Evolutionary conservation across 2,329 filamentous ascomycete species (phyloP), one percentile per base, ranked within the genome.

Genomic region (Trichoderma sp.): DNA sequence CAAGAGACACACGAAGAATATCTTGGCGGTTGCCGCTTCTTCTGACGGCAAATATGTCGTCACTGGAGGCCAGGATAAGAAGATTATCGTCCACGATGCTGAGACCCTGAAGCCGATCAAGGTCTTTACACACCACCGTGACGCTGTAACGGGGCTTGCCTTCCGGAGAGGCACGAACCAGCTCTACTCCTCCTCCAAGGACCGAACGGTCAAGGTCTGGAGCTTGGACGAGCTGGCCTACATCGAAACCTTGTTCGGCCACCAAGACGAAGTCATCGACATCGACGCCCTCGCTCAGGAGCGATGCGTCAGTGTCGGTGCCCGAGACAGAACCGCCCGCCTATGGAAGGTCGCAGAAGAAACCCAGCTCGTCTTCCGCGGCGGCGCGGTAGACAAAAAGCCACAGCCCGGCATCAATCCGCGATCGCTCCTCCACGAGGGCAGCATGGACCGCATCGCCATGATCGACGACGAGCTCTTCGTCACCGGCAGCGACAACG

Each of bases 281-380:
- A 88, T 99, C 67, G 92, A 92, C 72, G 91, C 93, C 27, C 86
- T 97, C 71, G 90, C 91, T 2, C 89, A 94, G 74, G 96, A 98
- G 79, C 90, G 93, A 60, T 97, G 96, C 77, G 86, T 98, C 70
- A 96, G 91, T 71, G 96, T 97, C 21, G 96, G 96, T 68, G 91
- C 93, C 6, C 87, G 96, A 72, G 96, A 99, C 79, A 90, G 95
- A 69, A 97, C 94, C 2, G 96, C 95, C 49, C 87, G 96, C 70
- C 82, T 97, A 74, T 99, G 96, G 96, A 97, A 97, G 80, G 94
- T 99, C 1, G 89, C 93, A 5, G 96, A 99, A 75, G 95, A 99
- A 82, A 93, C 92, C 1, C 96, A 99, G 78, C 87, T 99, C 7
- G 94, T 98, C 2, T 99, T 98, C 81, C 91, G 95, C 59, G 95